A percentile compares a stretch with the other conserved stretches of the same genome.
phyloP scores from a whole-genome alignment of 164 flowering plant species.

The Paratinospora sagittata region DNA sequence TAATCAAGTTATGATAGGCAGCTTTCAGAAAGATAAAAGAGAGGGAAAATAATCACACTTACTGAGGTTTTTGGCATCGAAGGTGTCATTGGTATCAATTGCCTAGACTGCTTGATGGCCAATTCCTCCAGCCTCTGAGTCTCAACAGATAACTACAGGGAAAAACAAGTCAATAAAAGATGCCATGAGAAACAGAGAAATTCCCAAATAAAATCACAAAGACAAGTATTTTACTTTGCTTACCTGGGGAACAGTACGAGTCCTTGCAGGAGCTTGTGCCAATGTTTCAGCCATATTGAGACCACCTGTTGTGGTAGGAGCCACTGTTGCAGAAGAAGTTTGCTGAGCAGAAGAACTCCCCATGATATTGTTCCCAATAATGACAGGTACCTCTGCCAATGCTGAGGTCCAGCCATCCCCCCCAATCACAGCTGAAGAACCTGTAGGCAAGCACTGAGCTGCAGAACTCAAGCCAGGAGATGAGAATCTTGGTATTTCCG shows the following conservation, averaged over 20 bases:
- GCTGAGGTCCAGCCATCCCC: slow-evolving; percentile 90
- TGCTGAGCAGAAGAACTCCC: slow-evolving; percentile 38
- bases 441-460: slow-evolving; percentile 55
- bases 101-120: slow-evolving; percentile 80
- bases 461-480: slow-evolving; percentile 63
- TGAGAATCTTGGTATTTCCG: slow-evolving; percentile 57
- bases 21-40: not conserved
- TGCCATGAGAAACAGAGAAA: slow-evolving; percentile 2
- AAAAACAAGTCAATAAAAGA: slow-evolving; percentile 1
- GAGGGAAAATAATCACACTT: slow-evolving; percentile 15
- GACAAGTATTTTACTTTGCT: not conserved
- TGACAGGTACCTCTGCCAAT: slow-evolving; percentile 66
- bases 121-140: slow-evolving; percentile 80
- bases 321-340: slow-evolving; percentile 17
- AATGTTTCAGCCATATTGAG: slow-evolving; percentile 95
- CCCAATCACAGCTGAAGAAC: slow-evolving; percentile 45
- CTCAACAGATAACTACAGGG: slow-evolving; percentile 49
- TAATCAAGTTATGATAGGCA: not conserved
- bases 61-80: slow-evolving; percentile 65
- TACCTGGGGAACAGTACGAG: slow-evolving; percentile 67
- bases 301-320: slow-evolving; percentile 38
- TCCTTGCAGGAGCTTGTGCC: slow-evolving; percentile 62
- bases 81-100: slow-evolving; percentile 75
- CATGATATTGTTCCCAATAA: slow-evolving; percentile 37
- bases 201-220: not conserved